Evolutionary conservation across 2,329 filamentous ascomycete genomes (phyloP), one percentile per base, ranked within the genome.

Genomic region (Hypoxylon sp.): DNA sequence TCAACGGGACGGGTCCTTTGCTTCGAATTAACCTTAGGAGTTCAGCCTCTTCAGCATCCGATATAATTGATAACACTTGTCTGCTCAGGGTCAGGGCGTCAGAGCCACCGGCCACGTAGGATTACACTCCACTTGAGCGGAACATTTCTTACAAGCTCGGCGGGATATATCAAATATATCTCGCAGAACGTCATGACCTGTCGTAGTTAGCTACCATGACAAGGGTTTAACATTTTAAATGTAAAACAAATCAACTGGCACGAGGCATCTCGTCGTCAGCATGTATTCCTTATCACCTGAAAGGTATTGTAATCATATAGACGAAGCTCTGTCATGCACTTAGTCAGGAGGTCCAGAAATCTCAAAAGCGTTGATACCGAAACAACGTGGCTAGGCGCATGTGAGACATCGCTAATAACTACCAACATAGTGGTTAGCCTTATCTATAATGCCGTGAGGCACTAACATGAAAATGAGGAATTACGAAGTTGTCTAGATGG

Each of bases 401-500:
- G 46, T n/a, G 42, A 15, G 42, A 46, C 31, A 44, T 35, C 44
- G 51, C 31, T 32, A 46, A 44, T 52, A 67, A 17, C 27, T 52
- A 42, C 24, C 13, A 52, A 29, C 21, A 27, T 37, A 53, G 44
- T 57, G 42, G 15, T 48, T 56, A 35, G 50, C 58, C 67, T 65
- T 69, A 58, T 64, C 59, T 61, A 42, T 51, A 57, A 56, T 50
- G 53, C 27, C 48, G 50, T 31, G 61, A 50, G 17, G 42, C 37
- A 54, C 48, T 51, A 51, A 35, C 17, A 21, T 52, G 24, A 46
- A 32, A 19, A 59, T 60, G 24, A 31, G 21, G 27, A 42, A 39
- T 39, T 54, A 54, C 51, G 29, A 39, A 51, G 24, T 29, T 24
- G 37, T 39, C 19, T 21, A 48, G 44, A 51, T 42, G 24, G 46